phyloP scores from a whole-genome alignment of 2,329 filamentous ascomycete genomes.

The Exophiala sideris region DNA sequence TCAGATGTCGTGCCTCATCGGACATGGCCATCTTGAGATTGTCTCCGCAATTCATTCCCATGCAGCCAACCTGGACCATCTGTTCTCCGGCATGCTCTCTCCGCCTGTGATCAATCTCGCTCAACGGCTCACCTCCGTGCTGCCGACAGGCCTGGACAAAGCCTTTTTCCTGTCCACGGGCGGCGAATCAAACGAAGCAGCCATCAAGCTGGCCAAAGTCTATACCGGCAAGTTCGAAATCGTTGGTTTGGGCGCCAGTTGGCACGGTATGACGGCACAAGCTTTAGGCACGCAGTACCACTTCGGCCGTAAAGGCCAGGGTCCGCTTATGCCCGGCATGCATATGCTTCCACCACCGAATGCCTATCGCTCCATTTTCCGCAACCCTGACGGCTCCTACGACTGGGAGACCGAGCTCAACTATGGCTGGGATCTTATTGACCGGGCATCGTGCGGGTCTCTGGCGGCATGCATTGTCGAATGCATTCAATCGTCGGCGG shows the following conservation, averaged over 20 bases:
- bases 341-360: constrained; percentile 59
- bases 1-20: constrained; percentile 59
- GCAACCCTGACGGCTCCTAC: constrained; percentile 56
- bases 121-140: constrained; percentile 47
- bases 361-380: constrained; percentile 60
- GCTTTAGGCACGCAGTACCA: constrained; percentile 54
- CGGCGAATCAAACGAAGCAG: constrained; percentile 58
- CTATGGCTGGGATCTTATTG: constrained; percentile 60
- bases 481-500: constrained; percentile 57
- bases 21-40: constrained; percentile 58
- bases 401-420: constrained; percentile 65
- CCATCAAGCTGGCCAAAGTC: constrained; percentile 62
- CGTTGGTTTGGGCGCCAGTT: constrained; percentile 57
- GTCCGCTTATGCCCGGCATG: constrained; percentile 53
- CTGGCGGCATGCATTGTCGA: constrained; percentile 63
- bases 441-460: constrained; percentile 58
- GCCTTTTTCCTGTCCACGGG: constrained; percentile 59
- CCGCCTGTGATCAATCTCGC: constrained; percentile 56
- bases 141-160: constrained; percentile 52
- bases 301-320: constrained; percentile 48
- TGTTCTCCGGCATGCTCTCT: constrained; percentile 58
- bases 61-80: constrained; percentile 54
- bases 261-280: constrained; percentile 59
- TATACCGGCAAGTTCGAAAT: constrained; percentile 65
- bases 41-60: constrained; percentile 52